These are phyloP conservation scores for Colletotrichum agaves DNA, from an alignment of 2,329 filamentous ascomycete species.

Conservation along the genomic window DNA sequence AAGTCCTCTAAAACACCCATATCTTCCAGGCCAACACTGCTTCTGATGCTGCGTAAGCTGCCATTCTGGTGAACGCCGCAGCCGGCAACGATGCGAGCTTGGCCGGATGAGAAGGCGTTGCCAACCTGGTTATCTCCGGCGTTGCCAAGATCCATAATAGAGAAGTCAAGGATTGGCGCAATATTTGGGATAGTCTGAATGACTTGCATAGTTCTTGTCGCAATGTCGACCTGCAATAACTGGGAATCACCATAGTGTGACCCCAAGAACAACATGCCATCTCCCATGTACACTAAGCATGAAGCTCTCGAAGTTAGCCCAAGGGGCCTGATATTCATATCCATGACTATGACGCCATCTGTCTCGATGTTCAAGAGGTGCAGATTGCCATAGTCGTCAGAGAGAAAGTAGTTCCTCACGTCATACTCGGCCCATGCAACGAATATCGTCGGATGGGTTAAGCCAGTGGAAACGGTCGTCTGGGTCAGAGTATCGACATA, in stretches of 20 bases:
- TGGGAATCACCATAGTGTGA: constrained; percentile 95
- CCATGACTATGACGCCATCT: constrained; percentile 72
- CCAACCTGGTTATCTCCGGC: constrained; percentile 78
- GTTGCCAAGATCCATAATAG: constrained; percentile 95
- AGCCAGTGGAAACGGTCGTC: constrained; percentile 69
- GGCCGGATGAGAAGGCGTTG: constrained; percentile 93
- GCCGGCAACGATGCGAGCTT: constrained; percentile 91
- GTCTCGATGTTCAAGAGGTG: constrained; percentile 86
- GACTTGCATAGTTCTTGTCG: constrained; percentile 63
- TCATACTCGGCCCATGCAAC: constrained; percentile 92
- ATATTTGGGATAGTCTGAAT: constrained; percentile 86
- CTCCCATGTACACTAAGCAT: constrained; percentile 80
- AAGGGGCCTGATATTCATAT: constrained; percentile 76
- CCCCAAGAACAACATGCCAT: constrained; percentile 82
- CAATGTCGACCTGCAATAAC: constrained; percentile 69
- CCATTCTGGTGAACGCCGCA: constrained; percentile 92
- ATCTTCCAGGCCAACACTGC: constrained; percentile 92
- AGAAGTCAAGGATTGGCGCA: constrained; percentile 91
- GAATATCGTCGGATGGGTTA: constrained; percentile 84
- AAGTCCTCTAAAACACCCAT: constrained; percentile 85
- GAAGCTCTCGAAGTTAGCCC: constrained; percentile 78
- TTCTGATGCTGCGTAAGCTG: constrained; percentile 88
- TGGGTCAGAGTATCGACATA: constrained; percentile 86
- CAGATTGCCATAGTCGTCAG: constrained; percentile 88
- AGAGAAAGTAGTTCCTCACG: constrained; percentile 83